phyloP scores from a whole-genome alignment of 2,329 filamentous ascomycete species.

The Escovopsis sp. region DNA sequence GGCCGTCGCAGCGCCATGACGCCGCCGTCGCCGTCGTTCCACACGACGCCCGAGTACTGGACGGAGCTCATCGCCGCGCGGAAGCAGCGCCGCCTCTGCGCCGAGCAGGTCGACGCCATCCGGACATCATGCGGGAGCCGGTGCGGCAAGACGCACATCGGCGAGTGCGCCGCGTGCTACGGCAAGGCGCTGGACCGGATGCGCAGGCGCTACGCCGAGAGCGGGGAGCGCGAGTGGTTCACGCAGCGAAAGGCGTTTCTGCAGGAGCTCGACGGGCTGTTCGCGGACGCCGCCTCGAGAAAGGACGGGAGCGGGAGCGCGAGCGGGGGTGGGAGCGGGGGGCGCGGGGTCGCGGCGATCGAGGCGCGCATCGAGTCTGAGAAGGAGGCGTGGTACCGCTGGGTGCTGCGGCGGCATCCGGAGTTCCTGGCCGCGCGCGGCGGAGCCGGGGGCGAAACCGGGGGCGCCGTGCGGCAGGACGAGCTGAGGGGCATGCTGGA shows the following conservation, averaged over 20 bases:
- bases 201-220: conserved; percentile 21
- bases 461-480: conserved; percentile 14
- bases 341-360: conserved; percentile 25
- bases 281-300: conserved; percentile 28
- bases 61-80: conserved; percentile 21
- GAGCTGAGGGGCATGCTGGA: conserved; percentile 22
- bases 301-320: conserved; percentile 1
- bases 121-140: conserved; percentile 27
- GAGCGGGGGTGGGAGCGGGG: conserved; percentile 2
- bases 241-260: conserved; percentile 32
- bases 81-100: conserved; percentile 20
- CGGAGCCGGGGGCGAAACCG: neutral
- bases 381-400: conserved; percentile 39
- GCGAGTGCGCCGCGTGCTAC: conserved; percentile 35
- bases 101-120: conserved; percentile 27
- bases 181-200: conserved; percentile 31
- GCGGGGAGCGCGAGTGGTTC: conserved; percentile 34
- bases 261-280: conserved; percentile 32
- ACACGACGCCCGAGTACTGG: conserved; percentile 24
- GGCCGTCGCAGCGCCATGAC: neutral
- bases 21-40: conserved; percentile 7
- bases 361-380: conserved; percentile 36
- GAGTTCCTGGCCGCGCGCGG: conserved; percentile 22
- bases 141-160: conserved; percentile 27
- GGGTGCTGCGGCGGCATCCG: conserved; percentile 24